Evolutionary conservation across 495 filamentous ascomycete genomes (phyloP).

Genomic region (Darksidea phi): DNA sequence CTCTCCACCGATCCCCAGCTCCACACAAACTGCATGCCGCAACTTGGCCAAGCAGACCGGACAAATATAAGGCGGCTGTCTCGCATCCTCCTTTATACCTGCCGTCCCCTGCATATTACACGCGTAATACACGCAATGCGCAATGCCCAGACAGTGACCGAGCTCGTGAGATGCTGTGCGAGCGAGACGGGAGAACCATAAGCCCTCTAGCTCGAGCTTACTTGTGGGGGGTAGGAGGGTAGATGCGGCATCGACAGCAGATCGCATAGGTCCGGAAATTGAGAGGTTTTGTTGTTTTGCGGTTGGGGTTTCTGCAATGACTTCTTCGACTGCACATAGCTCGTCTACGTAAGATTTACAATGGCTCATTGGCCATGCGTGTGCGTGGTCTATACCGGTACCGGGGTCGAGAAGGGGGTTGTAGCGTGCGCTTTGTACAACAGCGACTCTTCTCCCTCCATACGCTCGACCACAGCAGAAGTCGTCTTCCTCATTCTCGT

Average conservation of each 20-base stretch:
- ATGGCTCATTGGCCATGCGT: conserved; percentile 66
- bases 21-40: conserved; percentile 42
- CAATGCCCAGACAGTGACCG: conserved; percentile 65
- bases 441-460: conserved; percentile 58
- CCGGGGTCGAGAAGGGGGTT: conserved; percentile 52
- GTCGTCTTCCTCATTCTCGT: conserved; percentile 64
- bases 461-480: conserved; percentile 69
- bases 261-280: background rate
- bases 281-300: background rate
- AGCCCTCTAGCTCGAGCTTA: conserved; percentile 25
- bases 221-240: conserved; percentile 6
- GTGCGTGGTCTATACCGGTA: conserved; percentile 49
- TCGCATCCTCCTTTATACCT: conserved; percentile 59
- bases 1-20: conserved; percentile 13
- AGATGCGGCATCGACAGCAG: conserved; percentile 23
- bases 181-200: conserved; percentile 59
- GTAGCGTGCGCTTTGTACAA: conserved; percentile 62
- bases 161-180: conserved; percentile 64
- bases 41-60: conserved; percentile 62
- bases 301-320: background rate
- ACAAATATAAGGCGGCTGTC: conserved; percentile 68
- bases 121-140: conserved; percentile 67
- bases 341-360: conserved; percentile 52
- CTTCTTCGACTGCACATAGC: conserved; percentile 33
- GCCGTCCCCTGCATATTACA: conserved; percentile 67